Percentiles rank a stretch among this genome's conserved stretches.
Evolutionary conservation across 164 flowering plant species (phyloP).

Genomic region (Platanus orientalis): DNA sequence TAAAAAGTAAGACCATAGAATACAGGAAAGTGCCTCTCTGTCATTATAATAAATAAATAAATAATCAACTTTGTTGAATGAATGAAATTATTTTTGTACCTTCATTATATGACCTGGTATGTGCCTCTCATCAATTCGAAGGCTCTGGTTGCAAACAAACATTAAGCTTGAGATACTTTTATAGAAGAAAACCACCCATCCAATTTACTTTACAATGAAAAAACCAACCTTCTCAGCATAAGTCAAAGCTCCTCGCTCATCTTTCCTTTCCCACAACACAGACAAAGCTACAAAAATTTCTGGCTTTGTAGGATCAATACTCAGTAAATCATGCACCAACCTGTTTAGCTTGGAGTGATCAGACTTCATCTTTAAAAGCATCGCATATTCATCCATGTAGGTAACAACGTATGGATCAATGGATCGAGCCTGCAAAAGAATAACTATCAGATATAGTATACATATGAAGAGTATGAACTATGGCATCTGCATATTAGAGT

Average conservation of each 20-base stretch:
- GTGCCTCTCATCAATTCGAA: constrained; percentile 83
- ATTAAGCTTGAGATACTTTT: constrained; percentile 6
- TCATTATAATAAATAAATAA: background rate
- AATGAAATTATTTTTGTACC: constrained; percentile 42
- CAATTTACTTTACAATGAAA: background rate
- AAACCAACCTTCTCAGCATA: constrained; percentile 80
- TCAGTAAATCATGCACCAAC: constrained; percentile 82
- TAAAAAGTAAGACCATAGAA: background rate
- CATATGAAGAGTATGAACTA: background rate
- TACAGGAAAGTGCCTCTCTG: constrained; percentile 2
- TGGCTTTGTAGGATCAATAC: constrained; percentile 72
- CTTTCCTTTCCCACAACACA: constrained; percentile 89
- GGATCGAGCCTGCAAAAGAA: constrained; percentile 65
- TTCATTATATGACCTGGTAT: constrained; percentile 83
- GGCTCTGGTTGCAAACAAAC: constrained; percentile 53
- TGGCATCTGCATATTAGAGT: background rate
- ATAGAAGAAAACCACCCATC: background rate
- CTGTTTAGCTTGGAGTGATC: constrained; percentile 74
- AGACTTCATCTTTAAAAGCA: constrained; percentile 83
- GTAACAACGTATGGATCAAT: constrained; percentile 77
- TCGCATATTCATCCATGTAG: constrained; percentile 99
- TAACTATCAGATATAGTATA: constrained; percentile 13
- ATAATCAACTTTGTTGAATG: background rate
- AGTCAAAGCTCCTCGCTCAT: constrained; percentile 72
- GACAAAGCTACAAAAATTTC: constrained; percentile 91